Evolutionary conservation across 495 filamentous ascomycete genomes (phyloP).

Genomic region (Talaromyces adpressus): DNA sequence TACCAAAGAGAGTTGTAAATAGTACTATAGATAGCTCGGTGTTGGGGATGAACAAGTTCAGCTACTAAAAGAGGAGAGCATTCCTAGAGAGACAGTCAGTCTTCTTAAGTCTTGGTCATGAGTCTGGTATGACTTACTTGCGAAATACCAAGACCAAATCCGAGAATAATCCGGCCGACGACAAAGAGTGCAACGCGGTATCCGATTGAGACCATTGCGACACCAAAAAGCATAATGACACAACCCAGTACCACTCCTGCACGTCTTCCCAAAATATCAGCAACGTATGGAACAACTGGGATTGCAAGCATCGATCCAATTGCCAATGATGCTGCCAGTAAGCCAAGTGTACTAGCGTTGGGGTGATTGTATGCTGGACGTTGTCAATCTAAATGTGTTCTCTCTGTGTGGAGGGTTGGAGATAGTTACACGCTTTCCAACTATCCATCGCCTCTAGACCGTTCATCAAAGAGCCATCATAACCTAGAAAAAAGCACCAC

Average conservation of each 20-base stretch:
- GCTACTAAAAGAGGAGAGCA: conserved; percentile 57
- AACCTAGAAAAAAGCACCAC: conserved; percentile 29
- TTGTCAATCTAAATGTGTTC: background rate
- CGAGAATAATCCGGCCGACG: conserved; percentile 47
- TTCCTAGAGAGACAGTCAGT: conserved; percentile 31
- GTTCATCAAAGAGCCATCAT: conserved; percentile 52
- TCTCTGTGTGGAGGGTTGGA: background rate
- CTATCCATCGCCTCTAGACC: conserved; percentile 28
- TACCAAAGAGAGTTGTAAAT: conserved; percentile 60
- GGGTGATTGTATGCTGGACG: conserved; percentile 36
- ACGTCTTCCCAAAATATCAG: conserved; percentile 57
- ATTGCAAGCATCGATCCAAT: conserved; percentile 59
- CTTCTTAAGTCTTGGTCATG: background rate
- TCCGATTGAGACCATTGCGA: conserved; percentile 18
- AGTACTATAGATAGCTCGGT: conserved; percentile 57
- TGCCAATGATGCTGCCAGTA: conserved; percentile 62
- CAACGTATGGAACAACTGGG: conserved; percentile 55
- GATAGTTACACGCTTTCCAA: conserved; percentile 27
- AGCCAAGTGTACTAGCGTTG: conserved; percentile 44
- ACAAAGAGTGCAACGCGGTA: conserved; percentile 58
- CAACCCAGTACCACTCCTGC: conserved; percentile 55
- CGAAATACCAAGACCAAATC: conserved; percentile 55
- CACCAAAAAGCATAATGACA: conserved; percentile 46
- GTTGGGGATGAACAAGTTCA: conserved; percentile 60
- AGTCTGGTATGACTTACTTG: conserved; percentile 19